phyloP scores from a whole-genome alignment of 139 green algal genomes.

The Penium margaritaceum region DNA sequence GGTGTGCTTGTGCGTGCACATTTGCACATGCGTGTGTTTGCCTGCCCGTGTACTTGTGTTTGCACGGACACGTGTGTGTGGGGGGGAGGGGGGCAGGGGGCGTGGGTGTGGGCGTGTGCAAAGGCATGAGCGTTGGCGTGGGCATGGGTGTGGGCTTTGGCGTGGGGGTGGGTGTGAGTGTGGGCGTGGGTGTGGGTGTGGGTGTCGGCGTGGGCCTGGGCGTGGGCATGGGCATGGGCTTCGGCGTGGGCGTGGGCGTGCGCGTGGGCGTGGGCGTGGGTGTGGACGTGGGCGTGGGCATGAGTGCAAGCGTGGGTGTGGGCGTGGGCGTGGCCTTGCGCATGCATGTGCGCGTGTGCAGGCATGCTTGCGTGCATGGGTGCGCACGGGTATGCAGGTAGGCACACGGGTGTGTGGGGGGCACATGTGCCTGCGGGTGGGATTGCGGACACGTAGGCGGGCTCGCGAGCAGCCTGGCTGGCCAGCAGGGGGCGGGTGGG shows the following conservation, averaged over 20 bases:
- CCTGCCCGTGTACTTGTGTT: too few relatives aligned
- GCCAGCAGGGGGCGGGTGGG: too few relatives aligned
- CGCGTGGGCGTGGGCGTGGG: neutral
- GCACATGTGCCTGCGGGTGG: too few relatives aligned
- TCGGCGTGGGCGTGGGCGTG: neutral
- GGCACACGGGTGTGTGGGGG: too few relatives aligned
- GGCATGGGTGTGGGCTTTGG: neutral
- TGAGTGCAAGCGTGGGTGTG: neutral
- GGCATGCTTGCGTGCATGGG: neutral
- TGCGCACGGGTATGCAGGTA: too few relatives aligned
- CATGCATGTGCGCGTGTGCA: neutral
- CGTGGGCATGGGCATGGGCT: neutral
- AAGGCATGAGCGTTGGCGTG: neutral
- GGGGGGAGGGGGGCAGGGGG: neutral
- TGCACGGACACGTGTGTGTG: too few relatives aligned
- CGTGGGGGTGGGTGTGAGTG: neutral
- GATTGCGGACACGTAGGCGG: too few relatives aligned
- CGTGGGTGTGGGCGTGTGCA: neutral
- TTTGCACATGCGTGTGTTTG: neutral
- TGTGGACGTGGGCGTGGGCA: neutral
- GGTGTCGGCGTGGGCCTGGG: neutral
- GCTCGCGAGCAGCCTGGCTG: too few relatives aligned
- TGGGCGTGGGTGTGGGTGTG: neutral
- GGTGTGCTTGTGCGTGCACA: neutral
- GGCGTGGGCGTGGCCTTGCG: neutral